phyloP scores from a whole-genome alignment of 2,329 filamentous ascomycete genomes.

The Scytalidium sp. region DNA sequence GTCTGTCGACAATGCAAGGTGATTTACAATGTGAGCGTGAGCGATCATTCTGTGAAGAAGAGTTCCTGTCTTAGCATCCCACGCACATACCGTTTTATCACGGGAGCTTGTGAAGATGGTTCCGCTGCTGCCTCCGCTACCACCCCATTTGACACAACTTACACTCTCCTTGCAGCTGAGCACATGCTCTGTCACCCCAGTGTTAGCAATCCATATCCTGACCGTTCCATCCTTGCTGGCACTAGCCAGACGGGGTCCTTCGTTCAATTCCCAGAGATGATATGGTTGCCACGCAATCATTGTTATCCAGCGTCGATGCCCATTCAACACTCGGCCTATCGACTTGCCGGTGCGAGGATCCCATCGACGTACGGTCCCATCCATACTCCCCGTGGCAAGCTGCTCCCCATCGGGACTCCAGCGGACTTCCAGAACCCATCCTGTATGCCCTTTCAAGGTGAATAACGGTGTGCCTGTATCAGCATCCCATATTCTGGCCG shows the following conservation, averaged over 20 bases:
- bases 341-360: conserved; percentile 77
- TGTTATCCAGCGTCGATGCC: conserved; percentile 87
- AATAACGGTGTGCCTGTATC: conserved; percentile 87
- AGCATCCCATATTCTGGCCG: conserved; percentile 90
- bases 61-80: conserved; percentile 77
- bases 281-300: conserved; percentile 92
- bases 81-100: conserved; percentile 90
- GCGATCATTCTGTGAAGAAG: conserved; percentile 74
- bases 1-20: conserved; percentile 89
- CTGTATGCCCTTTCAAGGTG: conserved; percentile 82
- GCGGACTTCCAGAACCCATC: conserved; percentile 84
- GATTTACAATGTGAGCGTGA: conserved; percentile 95
- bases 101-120: conserved; percentile 81
- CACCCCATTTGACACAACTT: conserved; percentile 91
- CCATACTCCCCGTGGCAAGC: conserved; percentile 88
- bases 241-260: conserved; percentile 77
- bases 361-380: conserved; percentile 89
- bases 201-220: conserved; percentile 80
- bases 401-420: conserved; percentile 82
- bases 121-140: conserved; percentile 85
- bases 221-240: conserved; percentile 89
- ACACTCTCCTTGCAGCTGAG: conserved; percentile 83
- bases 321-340: conserved; percentile 67
- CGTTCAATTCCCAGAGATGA: conserved; percentile 72
- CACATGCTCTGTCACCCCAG: conserved; percentile 75